Conservation (phyloP, 176 grass and related monocot genomes). For the Tillandsia fasciculata region DNA sequence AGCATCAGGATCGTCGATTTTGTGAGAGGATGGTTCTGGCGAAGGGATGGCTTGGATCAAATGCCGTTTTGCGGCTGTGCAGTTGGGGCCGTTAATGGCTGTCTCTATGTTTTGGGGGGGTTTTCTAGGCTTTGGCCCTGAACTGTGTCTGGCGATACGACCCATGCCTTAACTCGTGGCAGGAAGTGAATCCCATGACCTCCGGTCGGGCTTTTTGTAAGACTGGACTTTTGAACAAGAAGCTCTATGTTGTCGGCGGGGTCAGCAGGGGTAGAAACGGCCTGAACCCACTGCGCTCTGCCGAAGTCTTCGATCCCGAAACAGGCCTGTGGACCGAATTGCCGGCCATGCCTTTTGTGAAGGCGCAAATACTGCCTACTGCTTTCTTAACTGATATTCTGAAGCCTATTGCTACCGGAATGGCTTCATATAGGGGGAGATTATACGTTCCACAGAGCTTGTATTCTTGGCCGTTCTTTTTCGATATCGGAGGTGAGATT, state of each 20-base stretch:
- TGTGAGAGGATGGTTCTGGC: slow-evolving; percentile 52
- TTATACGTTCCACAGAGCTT: slow-evolving; percentile 85
- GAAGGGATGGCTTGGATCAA: slow-evolving; percentile 33
- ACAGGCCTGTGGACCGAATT: slow-evolving; percentile 50
- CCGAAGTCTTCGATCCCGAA: slow-evolving; percentile 75
- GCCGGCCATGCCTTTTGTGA: slow-evolving; percentile 70
- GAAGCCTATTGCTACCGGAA: slow-evolving; percentile 76
- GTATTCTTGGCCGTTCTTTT: slow-evolving; percentile 86
- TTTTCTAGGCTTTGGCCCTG: slow-evolving; percentile 63
- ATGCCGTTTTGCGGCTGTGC: slow-evolving; percentile 69
- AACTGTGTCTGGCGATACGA: slow-evolving; percentile 65
- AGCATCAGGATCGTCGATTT: slow-evolving; percentile 74
- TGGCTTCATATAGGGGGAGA: slow-evolving; percentile 46
- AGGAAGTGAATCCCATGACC: slow-evolving; percentile 60
- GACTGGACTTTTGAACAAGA: slow-evolving; percentile 52
- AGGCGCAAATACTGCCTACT: slow-evolving; percentile 54
- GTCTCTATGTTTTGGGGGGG: slow-evolving; percentile 68
- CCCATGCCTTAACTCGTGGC: slow-evolving; percentile 61
- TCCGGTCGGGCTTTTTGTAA: slow-evolving; percentile 82
- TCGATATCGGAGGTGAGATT: slow-evolving; percentile 82
- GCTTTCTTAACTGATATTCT: slow-evolving; percentile 77
- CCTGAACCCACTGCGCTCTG: slow-evolving; percentile 57
- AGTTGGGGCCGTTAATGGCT: slow-evolving; percentile 44
- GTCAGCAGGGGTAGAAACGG: slow-evolving; percentile 50
- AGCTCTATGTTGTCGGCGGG: slow-evolving; percentile 83